These are phyloP conservation scores for Theobroma grandiflorum DNA, from an alignment of 441 rosid genomes.

Conservation along the genomic window DNA sequence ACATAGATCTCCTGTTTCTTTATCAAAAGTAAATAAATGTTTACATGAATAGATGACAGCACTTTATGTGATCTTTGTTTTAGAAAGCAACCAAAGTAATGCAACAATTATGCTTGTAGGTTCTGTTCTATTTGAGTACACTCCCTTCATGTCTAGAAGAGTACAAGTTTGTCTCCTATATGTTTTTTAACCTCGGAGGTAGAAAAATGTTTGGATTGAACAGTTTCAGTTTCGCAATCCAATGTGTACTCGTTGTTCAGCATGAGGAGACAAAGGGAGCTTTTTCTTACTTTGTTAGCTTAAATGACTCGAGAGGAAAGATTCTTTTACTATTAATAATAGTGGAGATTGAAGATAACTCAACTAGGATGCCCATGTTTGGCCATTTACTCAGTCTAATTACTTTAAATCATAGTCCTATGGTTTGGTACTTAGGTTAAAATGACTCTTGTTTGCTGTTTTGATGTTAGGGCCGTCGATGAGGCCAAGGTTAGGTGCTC, in stretches of 20 bases:
- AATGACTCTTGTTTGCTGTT: not conserved
- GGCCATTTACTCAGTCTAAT: not conserved
- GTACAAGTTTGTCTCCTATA: not conserved
- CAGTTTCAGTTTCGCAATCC: not conserved
- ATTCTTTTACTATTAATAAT: not conserved
- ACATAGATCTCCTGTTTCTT: not conserved
- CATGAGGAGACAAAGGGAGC: not conserved
- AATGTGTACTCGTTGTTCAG: not conserved
- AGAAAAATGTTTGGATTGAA: not conserved
- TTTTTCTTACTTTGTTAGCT: not conserved
- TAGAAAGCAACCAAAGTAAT: constrained; percentile 6
- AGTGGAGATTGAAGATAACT: not conserved
- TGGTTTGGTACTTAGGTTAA: not conserved
- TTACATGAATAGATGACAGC: not conserved
- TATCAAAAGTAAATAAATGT: not conserved
- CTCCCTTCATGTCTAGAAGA: not conserved
- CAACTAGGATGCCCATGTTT: not conserved
- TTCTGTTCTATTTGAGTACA: not conserved
- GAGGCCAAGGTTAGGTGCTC: not conserved
- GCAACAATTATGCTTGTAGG: not conserved
- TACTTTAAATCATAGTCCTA: not conserved
- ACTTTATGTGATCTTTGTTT: not conserved
- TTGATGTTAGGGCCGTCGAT: not conserved
- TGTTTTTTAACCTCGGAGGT: not conserved
- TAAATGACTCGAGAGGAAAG: not conserved